Evolutionary conservation across 2,329 filamentous ascomycete species (phyloP).

Genomic region (Aureobasidium musti): DNA sequence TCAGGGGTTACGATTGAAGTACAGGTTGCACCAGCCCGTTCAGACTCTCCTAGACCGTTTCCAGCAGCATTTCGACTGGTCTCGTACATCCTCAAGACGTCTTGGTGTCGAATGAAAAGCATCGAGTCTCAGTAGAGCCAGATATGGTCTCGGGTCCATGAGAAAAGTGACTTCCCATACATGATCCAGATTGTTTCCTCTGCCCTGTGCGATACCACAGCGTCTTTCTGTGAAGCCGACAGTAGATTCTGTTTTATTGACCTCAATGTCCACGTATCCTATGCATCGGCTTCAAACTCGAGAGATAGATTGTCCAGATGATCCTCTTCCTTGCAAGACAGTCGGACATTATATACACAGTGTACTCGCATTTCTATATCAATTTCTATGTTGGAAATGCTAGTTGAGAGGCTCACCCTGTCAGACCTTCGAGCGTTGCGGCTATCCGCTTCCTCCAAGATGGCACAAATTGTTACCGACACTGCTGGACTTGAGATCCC

Average conservation of each 20-base stretch:
- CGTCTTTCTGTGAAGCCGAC: neutral
- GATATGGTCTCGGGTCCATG: neutral
- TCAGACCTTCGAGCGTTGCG: neutral
- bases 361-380: neutral
- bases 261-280: neutral
- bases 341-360: no score
- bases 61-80: neutral
- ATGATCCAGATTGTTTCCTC: no score
- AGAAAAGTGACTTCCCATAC: neutral
- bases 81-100: neutral
- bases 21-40: no score
- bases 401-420: conserved; percentile 5
- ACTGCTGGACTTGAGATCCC: no score
- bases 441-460: no score
- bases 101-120: no score
- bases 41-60: neutral
- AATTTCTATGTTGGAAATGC: neutral
- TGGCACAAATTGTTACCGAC: no score
- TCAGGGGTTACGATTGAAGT: no score
- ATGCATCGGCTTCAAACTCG: neutral
- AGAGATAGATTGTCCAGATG: neutral
- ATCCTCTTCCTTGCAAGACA: neutral
- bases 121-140: neutral
- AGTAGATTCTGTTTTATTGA: neutral
- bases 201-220: no score